Base-by-base conservation (phyloP, 2,329 filamentous ascomycete genomes). In the Xylariales sp. region DNA sequence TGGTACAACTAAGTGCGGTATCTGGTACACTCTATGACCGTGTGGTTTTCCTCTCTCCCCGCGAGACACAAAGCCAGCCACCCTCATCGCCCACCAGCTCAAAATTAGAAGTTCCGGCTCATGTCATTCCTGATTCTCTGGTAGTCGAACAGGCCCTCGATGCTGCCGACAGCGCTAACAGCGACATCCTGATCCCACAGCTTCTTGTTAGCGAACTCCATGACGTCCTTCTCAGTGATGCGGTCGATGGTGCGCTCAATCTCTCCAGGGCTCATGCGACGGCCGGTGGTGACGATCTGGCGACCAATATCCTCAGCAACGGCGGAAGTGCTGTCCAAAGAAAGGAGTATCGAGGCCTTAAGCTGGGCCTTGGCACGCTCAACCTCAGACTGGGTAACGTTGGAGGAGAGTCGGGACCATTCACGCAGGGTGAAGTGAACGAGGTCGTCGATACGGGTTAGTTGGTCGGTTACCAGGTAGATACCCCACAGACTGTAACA, bases 291-390 rank as follows among this genome's bases (percentile, higher is more conserved):
- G 72, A 98, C 83, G 69, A 98, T 89, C 73, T 98, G 93, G 67
- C 93, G 88, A 60, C 93, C 93, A 65, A 98, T 95, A 64, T 98
- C 93, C 76, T 98, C 93, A 45, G 93, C 93, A 39, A 96, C 85
- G 55, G 93, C 89, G 33, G 93, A 97, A 60, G 93, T 97, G 65
- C 90, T 94, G 65, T 98, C 93, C 21, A 98, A 88, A 37, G 89
- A 95, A 50, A 98, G 83, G 46, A 98, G 87, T 59, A 98, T 90
- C 39, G 90, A 95, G 46, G 93, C 93, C 81, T 98, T 98, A 57
- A 98, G 84, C 75, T 98, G 93, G 49, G 93, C 88, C 81, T 98
- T 98, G 68, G 93, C 93, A 54, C 93, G 91, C 81, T 98, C 93
- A 45, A 90, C 86, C 74, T 98, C 93, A 50, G 90, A 83, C 61